Evolutionary conservation across 768 basidiomycete genomes (phyloP).

Genomic region (Russula abietina): DNA sequence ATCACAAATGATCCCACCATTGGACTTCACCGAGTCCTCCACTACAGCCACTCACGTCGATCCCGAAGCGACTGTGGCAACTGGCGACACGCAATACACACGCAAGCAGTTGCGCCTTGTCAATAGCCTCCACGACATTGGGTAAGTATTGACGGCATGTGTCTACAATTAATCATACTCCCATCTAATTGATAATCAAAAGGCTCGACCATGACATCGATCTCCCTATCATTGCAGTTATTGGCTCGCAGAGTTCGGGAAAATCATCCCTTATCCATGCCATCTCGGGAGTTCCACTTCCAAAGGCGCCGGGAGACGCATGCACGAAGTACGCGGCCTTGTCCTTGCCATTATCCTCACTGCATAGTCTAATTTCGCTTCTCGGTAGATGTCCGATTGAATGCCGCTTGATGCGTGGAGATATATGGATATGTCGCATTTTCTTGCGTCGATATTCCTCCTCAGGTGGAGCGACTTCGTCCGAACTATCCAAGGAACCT

Average conservation of each 20-base stretch:
- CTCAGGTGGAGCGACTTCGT: background rate
- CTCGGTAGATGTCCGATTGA: conserved; percentile 20
- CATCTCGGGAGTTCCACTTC: conserved; percentile 28
- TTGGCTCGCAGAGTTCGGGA: conserved; percentile 32
- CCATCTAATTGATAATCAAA: background rate
- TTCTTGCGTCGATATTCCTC: conserved; percentile 3
- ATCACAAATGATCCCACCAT: background rate
- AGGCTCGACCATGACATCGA: conserved; percentile 26
- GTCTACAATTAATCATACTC: background rate
- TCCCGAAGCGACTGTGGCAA: background rate
- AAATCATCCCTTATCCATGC: conserved; percentile 33
- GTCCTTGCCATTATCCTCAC: background rate
- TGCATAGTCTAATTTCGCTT: background rate
- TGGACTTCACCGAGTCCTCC: background rate
- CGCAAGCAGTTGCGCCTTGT: conserved; percentile 4
- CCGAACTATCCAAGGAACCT: conserved; percentile 2
- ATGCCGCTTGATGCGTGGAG: conserved; percentile 12
- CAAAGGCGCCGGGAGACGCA: conserved; percentile 27
- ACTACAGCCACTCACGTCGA: conserved; percentile 12
- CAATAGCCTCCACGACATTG: conserved; percentile 9
- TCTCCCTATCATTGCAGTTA: conserved; percentile 30
- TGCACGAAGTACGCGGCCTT: conserved; percentile 28
- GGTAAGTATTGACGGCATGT: background rate
- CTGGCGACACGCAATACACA: background rate
- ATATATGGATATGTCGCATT: conserved; percentile 16